Evolutionary conservation across 192 early-diverging fungal genomes (phyloP).

Genomic region (Gamsiella multidivaricata): DNA sequence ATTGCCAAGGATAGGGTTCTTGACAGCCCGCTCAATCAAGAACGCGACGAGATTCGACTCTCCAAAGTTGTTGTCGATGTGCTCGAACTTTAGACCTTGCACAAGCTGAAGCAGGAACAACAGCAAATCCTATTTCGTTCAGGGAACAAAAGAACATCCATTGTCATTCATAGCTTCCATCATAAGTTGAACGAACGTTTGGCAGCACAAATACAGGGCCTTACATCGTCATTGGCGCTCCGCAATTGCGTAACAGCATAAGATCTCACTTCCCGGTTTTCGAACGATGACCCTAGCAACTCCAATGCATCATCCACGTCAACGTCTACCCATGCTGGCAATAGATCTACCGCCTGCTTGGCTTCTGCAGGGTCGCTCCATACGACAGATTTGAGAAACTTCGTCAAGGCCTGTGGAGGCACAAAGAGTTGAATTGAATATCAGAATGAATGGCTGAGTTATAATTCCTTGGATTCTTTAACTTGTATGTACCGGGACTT

Average conservation of each 20-base stretch:
- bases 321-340: conserved; percentile 90
- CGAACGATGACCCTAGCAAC: conserved; percentile 89
- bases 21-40: conserved; percentile 87
- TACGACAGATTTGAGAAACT: conserved; percentile 96
- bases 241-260: conserved; percentile 91
- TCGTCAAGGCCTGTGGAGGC: conserved; percentile 85
- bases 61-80: conserved; percentile 65
- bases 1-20: conserved; percentile 90
- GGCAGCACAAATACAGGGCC: no score
- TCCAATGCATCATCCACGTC: conserved; percentile 97
- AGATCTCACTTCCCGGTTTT: conserved; percentile 80
- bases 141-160: not conserved
- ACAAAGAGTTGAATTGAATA: not conserved
- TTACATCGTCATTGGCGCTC: conserved; percentile 91
- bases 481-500: conserved; percentile 10
- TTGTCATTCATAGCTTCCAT: not conserved
- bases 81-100: conserved; percentile 97
- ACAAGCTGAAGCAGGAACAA: conserved; percentile 97
- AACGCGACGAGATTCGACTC: conserved; percentile 85
- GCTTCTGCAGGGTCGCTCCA: conserved; percentile 94
- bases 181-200: not conserved
- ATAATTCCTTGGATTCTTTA: no score
- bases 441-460: not conserved
- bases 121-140: conserved; percentile 80
- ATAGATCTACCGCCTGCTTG: conserved; percentile 90